Percentiles rank a stretch among this genome's conserved stretches.
These are phyloP conservation scores for Gymnopus androsaceus DNA, from an alignment of 1,284 basidiomycete genomes.

Conservation along the genomic window DNA sequence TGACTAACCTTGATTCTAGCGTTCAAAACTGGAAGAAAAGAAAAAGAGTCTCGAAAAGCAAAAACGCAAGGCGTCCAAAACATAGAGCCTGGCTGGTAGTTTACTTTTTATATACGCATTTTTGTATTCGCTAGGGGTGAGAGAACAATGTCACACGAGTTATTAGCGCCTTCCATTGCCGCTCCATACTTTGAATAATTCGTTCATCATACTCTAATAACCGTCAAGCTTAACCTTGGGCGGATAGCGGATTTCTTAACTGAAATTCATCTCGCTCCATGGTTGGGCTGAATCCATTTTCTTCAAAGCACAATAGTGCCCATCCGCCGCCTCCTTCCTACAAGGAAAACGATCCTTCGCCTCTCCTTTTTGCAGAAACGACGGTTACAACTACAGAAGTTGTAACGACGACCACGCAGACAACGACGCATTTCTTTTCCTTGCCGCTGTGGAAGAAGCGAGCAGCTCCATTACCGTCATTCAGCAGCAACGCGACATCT, in stretches of 20 bases:
- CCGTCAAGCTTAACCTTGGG: background rate
- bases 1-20: conserved; percentile 36
- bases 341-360: conserved; percentile 34
- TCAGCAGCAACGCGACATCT: background rate
- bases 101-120: conserved; percentile 20
- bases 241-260: conserved; percentile 20
- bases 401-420: conserved; percentile 52
- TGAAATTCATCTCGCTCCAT: conserved; percentile 27
- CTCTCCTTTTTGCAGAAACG: conserved; percentile 46
- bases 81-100: conserved; percentile 28
- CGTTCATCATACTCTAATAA: background rate
- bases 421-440: conserved; percentile 63
- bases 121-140: background rate
- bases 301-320: conserved; percentile 22
- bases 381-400: conserved; percentile 53
- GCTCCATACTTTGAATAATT: background rate
- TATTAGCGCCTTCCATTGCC: background rate
- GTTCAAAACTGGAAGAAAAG: conserved; percentile 63
- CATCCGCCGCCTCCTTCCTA: conserved; percentile 41
- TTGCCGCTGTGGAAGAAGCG: conserved; percentile 66
- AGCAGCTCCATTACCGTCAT: conserved; percentile 28
- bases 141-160: background rate
- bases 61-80: conserved; percentile 40
- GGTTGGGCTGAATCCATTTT: conserved; percentile 25
- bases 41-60: conserved; percentile 61